Evolutionary conservation across 495 filamentous ascomycete genomes (phyloP), one percentile per base, ranked within the genome.

Genomic region (Clavariopsis aquatica): DNA sequence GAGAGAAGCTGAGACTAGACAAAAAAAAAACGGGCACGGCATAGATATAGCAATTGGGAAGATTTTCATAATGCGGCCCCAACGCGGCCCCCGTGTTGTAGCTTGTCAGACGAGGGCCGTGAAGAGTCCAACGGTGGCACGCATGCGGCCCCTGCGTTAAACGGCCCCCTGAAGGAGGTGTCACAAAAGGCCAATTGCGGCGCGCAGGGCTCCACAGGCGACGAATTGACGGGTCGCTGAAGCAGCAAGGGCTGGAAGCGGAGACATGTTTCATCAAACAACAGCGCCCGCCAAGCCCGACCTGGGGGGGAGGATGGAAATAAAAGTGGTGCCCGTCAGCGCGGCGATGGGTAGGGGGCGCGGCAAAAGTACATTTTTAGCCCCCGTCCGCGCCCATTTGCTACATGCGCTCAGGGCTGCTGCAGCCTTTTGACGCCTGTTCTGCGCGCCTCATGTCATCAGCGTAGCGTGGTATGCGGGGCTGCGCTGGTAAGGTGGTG

Each of bases 251-350:
- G 54, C 31, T 41, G 17, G 23, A 57, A 9, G 43, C 41, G 57
- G 52, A 62, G 64, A 62, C 51, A 34, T 63, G 59, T 68, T 68
- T 64, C 59, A 63, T 24, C 27, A 68, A 68, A 53, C 47, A 68
- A 10, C 52, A 53, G 57, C 43, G 51, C 19, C 26, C n/a, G 64
- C 64, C 58, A 67, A 62, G 58, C 64, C 57, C 27, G 64, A 24
- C 10, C 53, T 65, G 56, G 27, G 60, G 56, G 55, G 53, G 56
- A 49, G 53, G 49, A 31, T 36, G 49, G 56, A 53, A 45, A 29
- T 41, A 53, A 60, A 36, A 31, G 13, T 47, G 46, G 23, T 27
- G 53, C 49, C 57, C 56, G 64, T 61, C 58, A 68, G 59, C 64
- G 49, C 45, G 52, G 52, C 31, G 12, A 12, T 12, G 31, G 31